Base-by-base conservation (phyloP, 2,329 filamentous ascomycete species). In the Whalleya microplaca region DNA sequence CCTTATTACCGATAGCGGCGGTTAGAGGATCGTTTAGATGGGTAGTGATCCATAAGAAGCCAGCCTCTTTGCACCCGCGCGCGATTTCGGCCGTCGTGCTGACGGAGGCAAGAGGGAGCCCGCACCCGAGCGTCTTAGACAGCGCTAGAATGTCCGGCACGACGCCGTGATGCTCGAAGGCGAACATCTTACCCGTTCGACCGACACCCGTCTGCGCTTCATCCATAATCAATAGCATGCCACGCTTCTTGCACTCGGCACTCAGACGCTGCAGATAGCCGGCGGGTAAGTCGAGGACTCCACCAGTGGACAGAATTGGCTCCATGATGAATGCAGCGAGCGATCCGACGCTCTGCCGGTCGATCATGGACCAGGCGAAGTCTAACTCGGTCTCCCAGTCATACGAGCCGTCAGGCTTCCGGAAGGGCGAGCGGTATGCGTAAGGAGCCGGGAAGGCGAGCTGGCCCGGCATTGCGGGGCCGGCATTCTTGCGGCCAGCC, bases 311-410 rank as follows among this genome's bases (percentile, higher is more conserved):
- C 9, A 85, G 77, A 40, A 88, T 86, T 16, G 81, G 83, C 68
- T 89, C 85, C 48, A 89, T 73, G 52, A 89, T 85, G 51, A 84
- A 81, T 1, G 85, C 86, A 0, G 86, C 85, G 0, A 89, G 76
- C 0, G 84, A 87, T 0, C 85, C 86, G 53, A 78, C 81, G 0
- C 79, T 84, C 52, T 83, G 80, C 44, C 78, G 75, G 58, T 89
- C 85, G 19, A 89, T 75, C 71, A 88, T 74, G 18, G 75, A 74
- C 78, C 84, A 89, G 3, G 84, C 84, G 62, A 82, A 88, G 10
- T 85, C 78, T 14, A 89, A 72, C 66, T 89, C 86, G 0, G 82
- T 80, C 61, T 85, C 76, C 86, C 86, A 89, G 66, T 89, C 85
- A 59, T 89, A 84, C 0, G 78, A 78, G 0, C 84, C 84, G 59